Evolutionary conservation across 1,284 basidiomycete species (phyloP).

Genomic region (Paramarasmius palmivorus): DNA sequence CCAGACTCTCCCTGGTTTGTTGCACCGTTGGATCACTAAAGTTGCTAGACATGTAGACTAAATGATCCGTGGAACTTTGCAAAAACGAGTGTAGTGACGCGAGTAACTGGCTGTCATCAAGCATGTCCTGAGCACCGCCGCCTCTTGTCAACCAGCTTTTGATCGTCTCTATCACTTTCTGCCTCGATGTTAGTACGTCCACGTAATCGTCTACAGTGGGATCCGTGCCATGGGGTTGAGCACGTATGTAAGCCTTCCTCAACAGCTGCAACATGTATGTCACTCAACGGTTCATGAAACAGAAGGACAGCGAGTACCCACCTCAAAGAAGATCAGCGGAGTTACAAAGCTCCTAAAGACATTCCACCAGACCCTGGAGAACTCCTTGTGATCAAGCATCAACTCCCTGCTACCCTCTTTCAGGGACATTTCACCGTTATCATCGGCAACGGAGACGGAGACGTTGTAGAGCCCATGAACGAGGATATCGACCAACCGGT

Average conservation of each 20-base stretch:
- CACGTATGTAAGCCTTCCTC: slow-evolving; percentile 66
- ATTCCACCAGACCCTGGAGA: slow-evolving; percentile 76
- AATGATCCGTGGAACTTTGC: slow-evolving; percentile 45
- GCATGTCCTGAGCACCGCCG: slow-evolving; percentile 71
- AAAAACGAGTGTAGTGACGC: slow-evolving; percentile 60
- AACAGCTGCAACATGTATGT: slow-evolving; percentile 52
- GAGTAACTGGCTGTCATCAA: slow-evolving; percentile 69
- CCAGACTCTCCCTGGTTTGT: slow-evolving; percentile 47
- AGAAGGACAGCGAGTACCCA: slow-evolving; percentile 31
- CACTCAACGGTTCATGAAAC: slow-evolving; percentile 8
- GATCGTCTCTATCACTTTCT: slow-evolving; percentile 63
- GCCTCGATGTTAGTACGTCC: slow-evolving; percentile 43
- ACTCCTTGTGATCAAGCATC: slow-evolving; percentile 69
- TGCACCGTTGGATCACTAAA: slow-evolving; percentile 41
- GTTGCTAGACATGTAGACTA: slow-evolving; percentile 39
- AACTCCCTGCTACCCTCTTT: slow-evolving; percentile 68
- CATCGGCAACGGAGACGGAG: slow-evolving; percentile 76
- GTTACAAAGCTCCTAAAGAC: slow-evolving; percentile 78
- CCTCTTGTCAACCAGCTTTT: slow-evolving; percentile 71
- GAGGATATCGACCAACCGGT: slow-evolving; percentile 70
- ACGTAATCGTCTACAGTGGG: slow-evolving; percentile 41
- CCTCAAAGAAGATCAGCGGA: slow-evolving; percentile 81
- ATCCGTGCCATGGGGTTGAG: slow-evolving; percentile 39
- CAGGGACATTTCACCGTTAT: slow-evolving; percentile 79
- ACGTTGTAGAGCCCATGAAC: slow-evolving; percentile 77